These are phyloP conservation scores for Exophiala aquamarina DNA, from an alignment of 2,329 filamentous ascomycete species.

Conservation along the genomic window DNA sequence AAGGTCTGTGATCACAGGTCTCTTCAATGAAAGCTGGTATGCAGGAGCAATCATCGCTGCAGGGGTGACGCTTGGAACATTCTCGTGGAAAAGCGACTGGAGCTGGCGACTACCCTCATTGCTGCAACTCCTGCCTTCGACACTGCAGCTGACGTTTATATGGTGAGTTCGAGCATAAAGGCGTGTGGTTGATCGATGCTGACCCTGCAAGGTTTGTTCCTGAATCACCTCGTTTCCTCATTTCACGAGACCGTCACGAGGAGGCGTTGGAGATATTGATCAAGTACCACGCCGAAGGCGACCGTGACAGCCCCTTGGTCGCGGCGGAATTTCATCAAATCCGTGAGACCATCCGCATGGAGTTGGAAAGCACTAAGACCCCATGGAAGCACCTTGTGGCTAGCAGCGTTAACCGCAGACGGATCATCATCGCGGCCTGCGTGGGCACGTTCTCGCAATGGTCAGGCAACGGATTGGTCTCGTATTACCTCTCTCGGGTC, in stretches of 20 bases:
- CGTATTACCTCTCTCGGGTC: slow-evolving; percentile 39
- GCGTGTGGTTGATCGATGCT: not conserved
- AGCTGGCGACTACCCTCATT: slow-evolving; percentile 65
- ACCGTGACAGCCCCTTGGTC: slow-evolving; percentile 31
- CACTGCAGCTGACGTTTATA: slow-evolving; percentile 54
- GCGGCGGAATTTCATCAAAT: slow-evolving; percentile 32
- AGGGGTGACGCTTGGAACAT: slow-evolving; percentile 48
- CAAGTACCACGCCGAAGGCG: slow-evolving; percentile 42
- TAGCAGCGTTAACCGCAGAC: slow-evolving; percentile 57
- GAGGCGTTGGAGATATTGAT: slow-evolving; percentile 34
- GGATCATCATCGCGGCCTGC: slow-evolving; percentile 53
- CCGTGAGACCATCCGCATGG: slow-evolving; percentile 59
- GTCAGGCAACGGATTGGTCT: slow-evolving; percentile 51
- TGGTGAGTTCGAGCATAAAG: slow-evolving; percentile 36
- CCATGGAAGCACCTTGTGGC: slow-evolving; percentile 62
- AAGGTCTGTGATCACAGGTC: slow-evolving; percentile 47
- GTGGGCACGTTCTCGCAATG: slow-evolving; percentile 59
- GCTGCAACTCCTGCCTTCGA: slow-evolving; percentile 63
- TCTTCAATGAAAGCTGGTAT: slow-evolving; percentile 58
- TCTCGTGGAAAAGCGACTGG: slow-evolving; percentile 45
- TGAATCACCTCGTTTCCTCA: slow-evolving; percentile 65
- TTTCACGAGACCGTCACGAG: slow-evolving; percentile 32
- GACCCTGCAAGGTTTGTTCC: slow-evolving; percentile 54
- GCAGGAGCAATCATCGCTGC: slow-evolving; percentile 52
- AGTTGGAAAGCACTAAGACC: slow-evolving; percentile 48